Base-by-base conservation (phyloP, 1,284 basidiomycete species). In the Puccinia horiana region DNA sequence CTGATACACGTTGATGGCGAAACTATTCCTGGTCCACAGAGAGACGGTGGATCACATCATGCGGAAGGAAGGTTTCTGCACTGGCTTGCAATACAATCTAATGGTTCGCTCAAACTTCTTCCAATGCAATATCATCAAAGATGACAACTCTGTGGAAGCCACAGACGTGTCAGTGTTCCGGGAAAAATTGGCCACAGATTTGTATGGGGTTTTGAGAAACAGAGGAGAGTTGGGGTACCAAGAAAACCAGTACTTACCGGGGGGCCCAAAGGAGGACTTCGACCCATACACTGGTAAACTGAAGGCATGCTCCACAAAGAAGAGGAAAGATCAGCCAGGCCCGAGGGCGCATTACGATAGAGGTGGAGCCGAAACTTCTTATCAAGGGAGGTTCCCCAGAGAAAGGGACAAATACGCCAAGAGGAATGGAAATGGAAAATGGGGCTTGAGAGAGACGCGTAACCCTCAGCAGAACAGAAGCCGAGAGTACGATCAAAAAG, bases 81-180 rank as follows among this genome's bases (percentile, higher is more conserved):
- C n/a, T n/a, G n/a, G n/a, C n/a, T n/a, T n/a, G n/a, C n/a, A n/a
- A 49, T 72, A 72, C 69, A 44, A 72, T 26, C 40, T 72, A 8
- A 16, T 20, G 12, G 32, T 72, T 44, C 11, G 69, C 2, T 11
- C 3, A 0, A 72, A 72, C 69, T n/a, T 44, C 2, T 52, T 72
- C 8, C n/a, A n/a, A 32, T 52, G n/a, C 47, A 4, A 29, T 1
- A 18, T 72, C 18, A 16, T 26, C 26, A 47, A 49, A n/a, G n/a
- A 49, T 11, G 69, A n/a, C 3, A 52, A 26, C 16, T n/a, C n/a
- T n/a, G n/a, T 2, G 9, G 26, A 11, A 35, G 49, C 52, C 40
- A 12, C 37, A 1, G 26, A 72, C 23, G 20, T 72, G 6, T 52
- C 44, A 20, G 26, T 12, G 1, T 18, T 6, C 5, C 44, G 23